Percentiles rank a stretch among this genome's conserved stretches.
Conservation (phyloP, 257 asterid species). For the Osmanthus fragrans region DNA sequence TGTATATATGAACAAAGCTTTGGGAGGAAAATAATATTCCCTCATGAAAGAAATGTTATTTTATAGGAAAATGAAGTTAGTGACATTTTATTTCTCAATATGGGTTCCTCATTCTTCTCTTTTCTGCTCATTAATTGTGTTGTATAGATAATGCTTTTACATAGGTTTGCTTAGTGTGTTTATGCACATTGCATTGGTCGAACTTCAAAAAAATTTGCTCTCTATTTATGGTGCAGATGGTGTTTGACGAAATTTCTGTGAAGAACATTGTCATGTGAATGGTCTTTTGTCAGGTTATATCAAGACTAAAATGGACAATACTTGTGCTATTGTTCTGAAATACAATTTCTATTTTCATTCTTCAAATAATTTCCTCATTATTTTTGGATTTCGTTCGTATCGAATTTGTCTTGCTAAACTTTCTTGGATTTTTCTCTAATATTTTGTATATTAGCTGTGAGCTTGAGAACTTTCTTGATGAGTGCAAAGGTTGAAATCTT, state of each 20-base stretch:
- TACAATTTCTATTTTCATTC: too few relatives aligned
- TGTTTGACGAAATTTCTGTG: conserved; percentile 47
- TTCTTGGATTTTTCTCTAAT: not conserved
- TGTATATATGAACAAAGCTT: not conserved
- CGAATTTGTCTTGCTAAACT: not conserved
- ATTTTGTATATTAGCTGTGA: not conserved
- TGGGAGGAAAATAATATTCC: not conserved
- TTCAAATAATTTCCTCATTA: not conserved
- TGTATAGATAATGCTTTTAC: conserved; percentile 32
- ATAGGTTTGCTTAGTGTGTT: conserved; percentile 22
- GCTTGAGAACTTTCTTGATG: too few relatives aligned
- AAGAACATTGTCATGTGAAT: conserved; percentile 24
- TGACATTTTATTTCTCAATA: not conserved
- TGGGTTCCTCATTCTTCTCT: conserved; percentile 29
- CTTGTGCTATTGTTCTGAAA: not conserved
- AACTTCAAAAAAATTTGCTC: conserved; percentile 18
- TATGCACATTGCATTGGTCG: conserved; percentile 29
- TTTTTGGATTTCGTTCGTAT: not conserved
- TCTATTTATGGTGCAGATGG: conserved; percentile 10
- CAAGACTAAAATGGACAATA: not conserved
- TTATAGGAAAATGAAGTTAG: not conserved
- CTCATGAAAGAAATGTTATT: not conserved
- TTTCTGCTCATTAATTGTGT: conserved; percentile 30
- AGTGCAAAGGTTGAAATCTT: not conserved
- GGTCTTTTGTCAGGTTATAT: not conserved